Conservation (phyloP, 73 alveolate species). For the Tetrahymena thermophila region DNA sequence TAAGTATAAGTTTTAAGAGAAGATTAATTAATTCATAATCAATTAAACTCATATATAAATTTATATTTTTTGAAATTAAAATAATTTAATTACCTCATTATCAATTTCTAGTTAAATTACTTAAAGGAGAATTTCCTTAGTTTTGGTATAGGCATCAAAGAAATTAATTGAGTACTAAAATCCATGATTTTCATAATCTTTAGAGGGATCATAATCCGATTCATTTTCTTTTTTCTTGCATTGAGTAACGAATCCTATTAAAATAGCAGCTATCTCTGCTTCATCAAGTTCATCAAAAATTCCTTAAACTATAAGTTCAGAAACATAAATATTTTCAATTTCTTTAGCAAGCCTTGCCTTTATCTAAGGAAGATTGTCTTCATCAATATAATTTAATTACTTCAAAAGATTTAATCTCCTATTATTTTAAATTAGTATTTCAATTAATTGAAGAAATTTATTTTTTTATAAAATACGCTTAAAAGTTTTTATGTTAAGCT, state of each 20-base stretch:
- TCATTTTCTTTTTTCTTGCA: constrained; percentile 6
- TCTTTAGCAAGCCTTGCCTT: constrained; percentile 36
- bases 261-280: constrained; percentile 23
- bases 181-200: neutral
- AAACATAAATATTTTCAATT: constrained; percentile 15
- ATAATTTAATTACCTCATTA: neutral
- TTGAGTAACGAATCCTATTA: constrained; percentile 16
- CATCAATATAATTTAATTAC: constrained; percentile 12
- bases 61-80: neutral
- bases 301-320: constrained; percentile 20
- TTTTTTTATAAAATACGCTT: neutral
- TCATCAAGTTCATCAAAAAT: constrained; percentile 11
- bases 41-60: neutral
- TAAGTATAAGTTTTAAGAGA: neutral
- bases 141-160: neutral
- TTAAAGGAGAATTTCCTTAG: neutral
- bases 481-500: neutral
- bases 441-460: neutral
- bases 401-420: constrained; percentile 8
- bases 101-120: neutral
- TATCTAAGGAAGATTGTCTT: constrained; percentile 8
- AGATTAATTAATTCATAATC: too few species aligned
- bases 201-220: neutral
- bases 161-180: neutral
- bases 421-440: neutral